Base-by-base conservation (phyloP, 306 rosid genomes). In the Quillaja saponaria region DNA sequence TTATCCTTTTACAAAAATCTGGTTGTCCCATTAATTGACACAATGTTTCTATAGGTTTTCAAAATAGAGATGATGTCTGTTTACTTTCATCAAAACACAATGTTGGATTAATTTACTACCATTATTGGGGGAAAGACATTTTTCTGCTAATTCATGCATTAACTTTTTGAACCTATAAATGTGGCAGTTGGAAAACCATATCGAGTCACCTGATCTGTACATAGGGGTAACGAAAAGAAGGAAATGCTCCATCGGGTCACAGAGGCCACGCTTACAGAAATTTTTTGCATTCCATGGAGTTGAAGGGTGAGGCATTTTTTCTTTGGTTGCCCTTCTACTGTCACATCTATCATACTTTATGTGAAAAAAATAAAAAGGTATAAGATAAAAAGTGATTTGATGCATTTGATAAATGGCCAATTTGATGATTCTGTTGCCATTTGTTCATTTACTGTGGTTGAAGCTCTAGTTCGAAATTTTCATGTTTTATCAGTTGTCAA, bases 201-300 rank as follows among this genome's bases (percentile, higher is more conserved):
- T 37, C n/a, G 90, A 72, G 31, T 38, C 71, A 66, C 85, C 84
- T 52, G 91, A 83, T 66, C 66, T 89, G 72, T 86, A 83, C 81
- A 71, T 89, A 37, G 96, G 96, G 58, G 85, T 86, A 34, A 80
- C 20, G 21, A 86, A 84, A 55, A 74, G 74, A 20, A 82, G 95
- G 72, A 80, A 82, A n/a, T 38, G 61, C 55, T 73, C 82, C 13
- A 20, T 73, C 34, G 82, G 83, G 50, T 77, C 79, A 21, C 86
- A 78, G 82, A 84, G 61, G 77, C 85, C 82, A 19, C 68, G 75
- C 56, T 70, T 58, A 49, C 67, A 71, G 72, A 73, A 85, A 18
- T 80, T 79, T 61, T 49, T 81, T 57, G 69, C 84, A 34, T 84
- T 68, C 76, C 87, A 89, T 55, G 91, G 82, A 53, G 82, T 86